These are phyloP conservation scores for Podaxis sp. DNA, from an alignment of 768 basidiomycete genomes.

Conservation along the genomic window DNA sequence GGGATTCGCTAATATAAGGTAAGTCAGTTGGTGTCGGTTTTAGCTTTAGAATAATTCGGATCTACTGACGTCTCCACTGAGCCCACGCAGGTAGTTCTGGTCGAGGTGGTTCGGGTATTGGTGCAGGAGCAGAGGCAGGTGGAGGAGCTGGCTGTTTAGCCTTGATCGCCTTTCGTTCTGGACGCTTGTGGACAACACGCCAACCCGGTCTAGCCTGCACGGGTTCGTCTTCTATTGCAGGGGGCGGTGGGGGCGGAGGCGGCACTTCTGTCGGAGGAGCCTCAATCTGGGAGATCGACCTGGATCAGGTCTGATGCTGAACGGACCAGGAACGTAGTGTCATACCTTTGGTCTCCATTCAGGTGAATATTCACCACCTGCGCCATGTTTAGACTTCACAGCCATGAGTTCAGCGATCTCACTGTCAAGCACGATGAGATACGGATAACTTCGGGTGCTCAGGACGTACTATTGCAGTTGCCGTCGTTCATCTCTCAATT, in stretches of 20 bases:
- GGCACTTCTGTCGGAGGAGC: slow-evolving; percentile 36
- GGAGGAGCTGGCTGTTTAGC: slow-evolving; percentile 37
- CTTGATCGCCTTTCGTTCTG: slow-evolving; percentile 47
- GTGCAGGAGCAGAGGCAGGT: slow-evolving; percentile 32
- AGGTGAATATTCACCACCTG: slow-evolving; percentile 74
- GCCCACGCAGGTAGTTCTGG: slow-evolving; percentile 74
- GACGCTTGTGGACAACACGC: slow-evolving; percentile 69
- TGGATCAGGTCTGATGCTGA: slow-evolving; percentile 1
- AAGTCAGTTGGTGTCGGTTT: background rate
- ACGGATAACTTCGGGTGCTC: background rate
- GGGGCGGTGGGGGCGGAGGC: slow-evolving; percentile 38
- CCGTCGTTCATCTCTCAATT: slow-evolving; percentile 73
- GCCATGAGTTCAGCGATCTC: slow-evolving; percentile 86
- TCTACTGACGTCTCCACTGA: slow-evolving; percentile 76
- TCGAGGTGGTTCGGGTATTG: slow-evolving; percentile 43
- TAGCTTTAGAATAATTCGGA: background rate
- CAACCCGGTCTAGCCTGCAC: slow-evolving; percentile 65
- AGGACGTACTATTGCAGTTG: slow-evolving; percentile 71
- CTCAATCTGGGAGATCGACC: slow-evolving; percentile 22
- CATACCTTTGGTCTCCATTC: slow-evolving; percentile 69
- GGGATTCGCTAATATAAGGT: slow-evolving; percentile 54
- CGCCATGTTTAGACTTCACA: slow-evolving; percentile 78
- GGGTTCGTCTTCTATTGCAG: slow-evolving; percentile 44
- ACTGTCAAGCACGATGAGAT: slow-evolving; percentile 32
- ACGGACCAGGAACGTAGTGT: slow-evolving; percentile 4